Conservation (phyloP, 2,329 filamentous ascomycete genomes). For the Dryadomyces quercivorus region DNA sequence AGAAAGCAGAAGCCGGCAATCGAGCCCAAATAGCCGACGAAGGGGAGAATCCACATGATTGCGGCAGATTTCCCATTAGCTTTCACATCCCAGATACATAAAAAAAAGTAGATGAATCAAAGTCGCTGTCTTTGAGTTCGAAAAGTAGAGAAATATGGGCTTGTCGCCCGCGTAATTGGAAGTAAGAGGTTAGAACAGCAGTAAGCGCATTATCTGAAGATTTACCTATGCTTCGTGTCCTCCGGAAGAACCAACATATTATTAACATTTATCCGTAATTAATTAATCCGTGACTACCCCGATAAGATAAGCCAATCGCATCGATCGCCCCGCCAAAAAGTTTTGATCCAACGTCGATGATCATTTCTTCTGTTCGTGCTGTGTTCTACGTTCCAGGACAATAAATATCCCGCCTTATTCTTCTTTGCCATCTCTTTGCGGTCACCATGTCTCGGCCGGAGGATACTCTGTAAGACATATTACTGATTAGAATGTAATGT, state of each 20-base stretch:
- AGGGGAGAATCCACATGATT: constrained; percentile 88
- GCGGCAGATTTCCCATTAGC: not conserved
- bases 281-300: not conserved
- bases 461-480: constrained; percentile 62
- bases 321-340: constrained; percentile 6
- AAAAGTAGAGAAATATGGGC: not conserved
- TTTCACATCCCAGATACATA: constrained; percentile 1
- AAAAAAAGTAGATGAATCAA: no score
- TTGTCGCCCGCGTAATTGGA: not conserved
- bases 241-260: not conserved
- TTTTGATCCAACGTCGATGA: not conserved
- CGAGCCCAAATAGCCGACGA: constrained; percentile 82
- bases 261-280: not conserved
- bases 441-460: constrained; percentile 82
- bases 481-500: not conserved
- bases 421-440: not conserved
- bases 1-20: constrained; percentile 85
- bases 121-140: no score
- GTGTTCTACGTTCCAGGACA: not conserved
- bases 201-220: not conserved
- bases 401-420: no score
- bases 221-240: not conserved
- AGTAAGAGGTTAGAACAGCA: not conserved
- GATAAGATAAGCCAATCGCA: constrained; percentile 2
- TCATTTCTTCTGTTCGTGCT: not conserved